Percentiles rank a stretch among this genome's conserved stretches.
Conservation (phyloP, 345 rosid species). For the Hypericum androsaemum region DNA sequence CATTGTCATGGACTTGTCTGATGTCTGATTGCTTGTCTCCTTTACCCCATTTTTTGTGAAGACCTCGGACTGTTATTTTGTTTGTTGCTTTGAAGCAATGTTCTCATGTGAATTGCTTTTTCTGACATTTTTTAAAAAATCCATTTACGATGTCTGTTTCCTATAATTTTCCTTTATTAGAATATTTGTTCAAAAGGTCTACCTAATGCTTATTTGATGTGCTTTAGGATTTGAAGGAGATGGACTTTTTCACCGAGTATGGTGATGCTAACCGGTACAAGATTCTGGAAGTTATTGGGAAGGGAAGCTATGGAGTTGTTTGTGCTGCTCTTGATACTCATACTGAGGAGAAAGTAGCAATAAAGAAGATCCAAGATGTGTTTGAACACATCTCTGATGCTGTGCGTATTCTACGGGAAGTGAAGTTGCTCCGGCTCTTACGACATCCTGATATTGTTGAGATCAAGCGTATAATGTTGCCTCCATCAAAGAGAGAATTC, state of each 20-base stretch:
- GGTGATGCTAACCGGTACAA: constrained; percentile 91
- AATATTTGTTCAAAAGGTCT: neutral
- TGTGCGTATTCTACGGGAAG: constrained; percentile 77
- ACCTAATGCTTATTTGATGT: neutral
- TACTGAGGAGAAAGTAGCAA: constrained; percentile 86
- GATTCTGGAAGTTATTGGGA: constrained; percentile 81
- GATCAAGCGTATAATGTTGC: constrained; percentile 86
- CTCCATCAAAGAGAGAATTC: constrained; percentile 90
- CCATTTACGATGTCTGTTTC: neutral
- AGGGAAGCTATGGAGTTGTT: constrained; percentile 98
- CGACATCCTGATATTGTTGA: constrained; percentile 94
- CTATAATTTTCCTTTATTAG: neutral
- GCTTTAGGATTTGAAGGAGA: constrained; percentile 53
- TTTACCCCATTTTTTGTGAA: too few relatives aligned
- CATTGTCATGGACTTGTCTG: too few relatives aligned
- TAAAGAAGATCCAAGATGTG: constrained; percentile 81
- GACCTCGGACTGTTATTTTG: too few relatives aligned
- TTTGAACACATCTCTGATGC: constrained; percentile 92
- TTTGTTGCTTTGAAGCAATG: too few relatives aligned
- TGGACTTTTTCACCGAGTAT: constrained; percentile 88
- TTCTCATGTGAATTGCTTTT: too few relatives aligned
- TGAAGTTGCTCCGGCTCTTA: constrained; percentile 80
- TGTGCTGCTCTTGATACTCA: constrained; percentile 95
- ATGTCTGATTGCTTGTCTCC: too few relatives aligned
- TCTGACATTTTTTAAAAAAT: neutral